Evolutionary conservation across 177 flowering plant genomes (phyloP), one percentile per base, ranked within the genome.

Genomic region (Vitis hybrid): DNA sequence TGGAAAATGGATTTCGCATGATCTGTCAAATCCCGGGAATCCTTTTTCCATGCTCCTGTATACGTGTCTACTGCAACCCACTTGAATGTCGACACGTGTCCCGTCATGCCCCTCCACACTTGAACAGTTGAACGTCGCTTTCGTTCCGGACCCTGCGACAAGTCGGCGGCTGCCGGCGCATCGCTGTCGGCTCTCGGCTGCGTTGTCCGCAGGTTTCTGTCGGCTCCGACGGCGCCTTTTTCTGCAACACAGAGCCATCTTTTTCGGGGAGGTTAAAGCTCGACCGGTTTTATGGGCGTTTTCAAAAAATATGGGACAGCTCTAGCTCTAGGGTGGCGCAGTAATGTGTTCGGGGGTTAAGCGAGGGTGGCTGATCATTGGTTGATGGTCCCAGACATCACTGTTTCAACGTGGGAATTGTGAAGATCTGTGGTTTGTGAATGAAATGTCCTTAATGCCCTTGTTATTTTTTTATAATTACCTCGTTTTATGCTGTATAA

Each of bases 121-220:
- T 39, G 20, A 50, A 16, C 67, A 1, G 76, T 77, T 75, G 71
- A 13, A 48, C 64, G 81, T 79, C 78, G 71, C 81, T 79, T 59
- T 80, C 81, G 2, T 9, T 2, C 26, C 59, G 70, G 51, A 59
- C 53, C 55, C 8, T 12, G 66, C 57, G 66, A 67, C 75, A 65
- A 66, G 75, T 74, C 76, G 81, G 82, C 82, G 69, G 81, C 80
- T 70, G 81, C 45, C 77, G 80, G 77, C 78, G 76, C 54, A 61
- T 74, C 65, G 3, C 26, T 72, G 86, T 79, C 84, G 78, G 77
- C 76, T 72, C 70, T 70, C 74, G 66, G 75, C 59, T 59, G 58
- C 70, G 59, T 51, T 50, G 34, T 51, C 74, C 68, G 68, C 74
- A 67, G 68, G 68, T 22, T 45, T 10, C 15, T 62, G 68, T 68